Evolutionary conservation across 2,329 filamentous ascomycete genomes (phyloP), one percentile per base, ranked within the genome.

Genomic region (Byssothecium circinans): DNA sequence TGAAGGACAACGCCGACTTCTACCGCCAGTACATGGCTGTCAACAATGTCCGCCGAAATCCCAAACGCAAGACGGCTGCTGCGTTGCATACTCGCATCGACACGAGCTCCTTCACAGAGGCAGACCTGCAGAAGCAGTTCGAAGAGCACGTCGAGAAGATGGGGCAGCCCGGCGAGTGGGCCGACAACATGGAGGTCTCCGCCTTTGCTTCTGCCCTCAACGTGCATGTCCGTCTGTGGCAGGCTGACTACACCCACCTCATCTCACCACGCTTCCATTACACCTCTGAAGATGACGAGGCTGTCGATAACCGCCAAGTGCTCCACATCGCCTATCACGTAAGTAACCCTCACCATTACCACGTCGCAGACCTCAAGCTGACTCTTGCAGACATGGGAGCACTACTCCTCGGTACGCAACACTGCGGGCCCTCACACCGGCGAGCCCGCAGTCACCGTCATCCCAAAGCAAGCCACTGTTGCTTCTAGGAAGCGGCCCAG

Each of bases 361-460:
- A n/a, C n/a, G 30, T 11, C 17, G 20, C 27, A 23, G 22, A 27
- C 17, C 34, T 33, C n/a, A 38, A 49, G 43, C 62, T 68, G 42
- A 67, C 48, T 34, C 25, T 44, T 55, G 27, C 62, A 85, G 80
- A 76, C 72, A 37, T 86, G 81, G 74, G 78, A 86, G 61, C 84
- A 87, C 63, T 87, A 85, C 68, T 86, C 83, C 4, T 86, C 83
- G 0, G 81, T 87, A 54, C 78, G 84, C 45, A 82, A 82, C 58
- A 68, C 81, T 37, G 68, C 79, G 52, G 83, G 82, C 6, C 81
- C 81, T 7, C 81, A 84, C 62, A 75, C 72, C 23, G 84, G 83
- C 39, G 70, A 74, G 27, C 82, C 82, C 10, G 62, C 74, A 17
- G 76, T 84, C 29, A 62, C 60, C 42, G 53, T 65, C 34, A 55